These are phyloP conservation scores for Didymosphaeria variabile DNA, from an alignment of 2,329 filamentous ascomycete genomes.

Conservation along the genomic window DNA sequence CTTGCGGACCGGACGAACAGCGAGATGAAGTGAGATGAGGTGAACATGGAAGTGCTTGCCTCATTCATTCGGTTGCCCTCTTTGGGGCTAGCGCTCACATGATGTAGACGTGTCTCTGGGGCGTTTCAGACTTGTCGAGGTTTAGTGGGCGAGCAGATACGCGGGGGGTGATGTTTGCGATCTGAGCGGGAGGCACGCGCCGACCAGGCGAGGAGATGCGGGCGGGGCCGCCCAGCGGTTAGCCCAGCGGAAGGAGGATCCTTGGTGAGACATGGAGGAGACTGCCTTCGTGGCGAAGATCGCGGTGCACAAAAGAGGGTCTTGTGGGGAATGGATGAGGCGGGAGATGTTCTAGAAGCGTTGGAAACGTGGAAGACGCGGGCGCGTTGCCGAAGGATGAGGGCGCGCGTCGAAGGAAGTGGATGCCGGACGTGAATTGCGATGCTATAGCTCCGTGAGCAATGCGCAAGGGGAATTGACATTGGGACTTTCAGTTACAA, in stretches of 20 bases:
- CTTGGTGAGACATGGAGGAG: neutral
- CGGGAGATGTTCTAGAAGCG: neutral
- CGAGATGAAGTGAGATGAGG: slow-evolving; percentile 1
- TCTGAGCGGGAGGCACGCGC: neutral
- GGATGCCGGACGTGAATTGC: neutral
- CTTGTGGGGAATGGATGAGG: neutral
- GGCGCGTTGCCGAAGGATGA: neutral
- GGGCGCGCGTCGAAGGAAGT: neutral
- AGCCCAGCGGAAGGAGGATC: neutral
- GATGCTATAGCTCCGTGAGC: neutral
- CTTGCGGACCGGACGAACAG: neutral
- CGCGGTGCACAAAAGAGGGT: neutral
- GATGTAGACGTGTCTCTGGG: neutral
- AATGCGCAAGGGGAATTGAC: neutral
- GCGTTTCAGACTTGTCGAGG: slow-evolving; percentile 1
- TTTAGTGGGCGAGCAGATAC: slow-evolving; percentile 5
- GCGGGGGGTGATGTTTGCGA: neutral
- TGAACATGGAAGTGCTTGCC: neutral
- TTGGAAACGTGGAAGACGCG: neutral
- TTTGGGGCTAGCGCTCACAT: neutral
- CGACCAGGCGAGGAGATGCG: neutral
- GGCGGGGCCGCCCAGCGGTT: neutral
- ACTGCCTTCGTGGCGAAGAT: slow-evolving; percentile 1
- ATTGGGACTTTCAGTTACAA: neutral
- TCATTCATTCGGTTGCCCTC: neutral